phyloP scores from a whole-genome alignment of 495 filamentous ascomycete species.

The Neurospora pannonica region DNA sequence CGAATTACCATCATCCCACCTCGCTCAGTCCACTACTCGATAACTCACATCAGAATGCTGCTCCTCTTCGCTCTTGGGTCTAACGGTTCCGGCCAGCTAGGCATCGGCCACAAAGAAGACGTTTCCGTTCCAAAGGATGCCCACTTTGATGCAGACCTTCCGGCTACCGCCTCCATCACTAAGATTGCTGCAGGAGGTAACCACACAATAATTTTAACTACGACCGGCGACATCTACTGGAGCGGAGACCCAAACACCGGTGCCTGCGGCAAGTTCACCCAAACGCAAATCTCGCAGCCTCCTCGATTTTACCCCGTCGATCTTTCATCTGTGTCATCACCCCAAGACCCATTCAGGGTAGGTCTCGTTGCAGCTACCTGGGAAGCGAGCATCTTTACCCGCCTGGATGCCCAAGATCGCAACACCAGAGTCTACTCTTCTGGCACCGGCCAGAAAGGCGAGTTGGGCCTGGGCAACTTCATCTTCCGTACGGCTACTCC shows the following conservation, averaged over 20 bases:
- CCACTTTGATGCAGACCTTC: constrained; percentile 24
- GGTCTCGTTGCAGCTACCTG: constrained; percentile 57
- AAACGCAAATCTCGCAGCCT: background rate
- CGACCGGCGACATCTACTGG: constrained; percentile 48
- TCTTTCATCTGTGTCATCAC: constrained; percentile 11
- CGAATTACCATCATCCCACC: background rate
- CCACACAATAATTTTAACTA: constrained; percentile 65
- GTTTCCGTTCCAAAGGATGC: constrained; percentile 57
- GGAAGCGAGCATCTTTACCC: constrained; percentile 57
- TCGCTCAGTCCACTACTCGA: background rate
- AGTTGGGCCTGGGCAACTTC: constrained; percentile 52
- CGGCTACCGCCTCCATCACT: constrained; percentile 10
- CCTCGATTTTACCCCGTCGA: constrained; percentile 13
- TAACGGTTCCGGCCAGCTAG: constrained; percentile 82
- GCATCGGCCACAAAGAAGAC: constrained; percentile 66
- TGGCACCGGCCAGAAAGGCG: constrained; percentile 60
- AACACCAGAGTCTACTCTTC: constrained; percentile 44
- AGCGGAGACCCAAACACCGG: constrained; percentile 52
- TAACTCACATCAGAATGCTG: constrained; percentile 19
- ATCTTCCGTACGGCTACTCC: constrained; percentile 18
- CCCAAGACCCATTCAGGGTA: constrained; percentile 9
- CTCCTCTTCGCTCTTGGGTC: constrained; percentile 78
- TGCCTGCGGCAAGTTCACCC: constrained; percentile 35
- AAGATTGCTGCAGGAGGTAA: constrained; percentile 69
- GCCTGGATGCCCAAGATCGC: constrained; percentile 24